Percentiles rank a stretch among this genome's conserved stretches.
These are phyloP conservation scores for Boechera divaricarpa DNA, from an alignment of 345 rosid genomes.

Conservation along the genomic window DNA sequence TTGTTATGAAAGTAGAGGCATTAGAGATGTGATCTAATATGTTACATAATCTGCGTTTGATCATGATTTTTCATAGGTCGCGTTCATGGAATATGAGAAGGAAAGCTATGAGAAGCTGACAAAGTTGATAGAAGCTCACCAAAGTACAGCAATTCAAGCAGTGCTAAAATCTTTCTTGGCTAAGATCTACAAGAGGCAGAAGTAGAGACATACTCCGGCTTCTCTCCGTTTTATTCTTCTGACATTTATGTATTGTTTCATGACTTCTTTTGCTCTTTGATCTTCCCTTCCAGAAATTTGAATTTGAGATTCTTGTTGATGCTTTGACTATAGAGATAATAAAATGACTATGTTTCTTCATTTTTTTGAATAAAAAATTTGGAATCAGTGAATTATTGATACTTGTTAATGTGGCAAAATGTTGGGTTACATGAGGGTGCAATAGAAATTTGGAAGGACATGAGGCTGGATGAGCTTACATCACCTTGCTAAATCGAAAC, in stretches of 20 bases:
- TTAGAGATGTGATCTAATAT: background rate
- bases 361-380: background rate
- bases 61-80: constrained; percentile 47
- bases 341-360: constrained; percentile 10
- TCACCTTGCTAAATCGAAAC: background rate
- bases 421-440: constrained; percentile 6
- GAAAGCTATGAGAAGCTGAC: constrained; percentile 70
- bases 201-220: constrained; percentile 25
- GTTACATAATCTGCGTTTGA: constrained; percentile 12
- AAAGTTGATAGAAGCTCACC: constrained; percentile 69
- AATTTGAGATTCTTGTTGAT: background rate
- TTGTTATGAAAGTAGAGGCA: background rate
- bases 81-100: constrained; percentile 75
- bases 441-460: background rate
- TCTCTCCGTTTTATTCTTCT: background rate
- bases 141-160: constrained; percentile 71
- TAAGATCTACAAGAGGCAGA: constrained; percentile 91
- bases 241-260: constrained; percentile 3
- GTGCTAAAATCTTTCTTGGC: constrained; percentile 85
- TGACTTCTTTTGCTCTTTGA: background rate
- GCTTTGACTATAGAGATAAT: background rate
- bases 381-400: background rate
- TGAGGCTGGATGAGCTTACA: background rate
- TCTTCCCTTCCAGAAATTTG: background rate
- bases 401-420: constrained; percentile 6